These are phyloP conservation scores for Lyophyllum semitale DNA, from an alignment of 768 basidiomycete species.

Conservation along the genomic window DNA sequence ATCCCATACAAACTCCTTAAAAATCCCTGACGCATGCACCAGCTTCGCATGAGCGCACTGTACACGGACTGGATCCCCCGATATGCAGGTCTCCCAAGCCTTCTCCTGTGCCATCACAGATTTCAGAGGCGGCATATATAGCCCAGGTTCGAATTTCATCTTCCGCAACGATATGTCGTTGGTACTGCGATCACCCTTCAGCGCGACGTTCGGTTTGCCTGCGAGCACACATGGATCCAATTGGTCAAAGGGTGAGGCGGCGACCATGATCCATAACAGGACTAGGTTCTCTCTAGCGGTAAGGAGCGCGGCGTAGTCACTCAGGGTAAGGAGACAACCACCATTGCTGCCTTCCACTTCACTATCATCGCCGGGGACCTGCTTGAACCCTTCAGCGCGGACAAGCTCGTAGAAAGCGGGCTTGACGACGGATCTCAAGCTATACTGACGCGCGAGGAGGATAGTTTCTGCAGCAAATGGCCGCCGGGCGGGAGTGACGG, in stretches of 20 bases:
- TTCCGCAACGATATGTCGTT: neutral
- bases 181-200: neutral
- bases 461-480: conserved; percentile 31
- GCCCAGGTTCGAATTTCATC: neutral
- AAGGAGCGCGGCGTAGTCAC: conserved; percentile 9
- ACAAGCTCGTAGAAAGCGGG: conserved; percentile 9
- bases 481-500: conserved; percentile 18
- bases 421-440: conserved; percentile 23
- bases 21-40: conserved; percentile 10
- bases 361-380: too few species aligned
- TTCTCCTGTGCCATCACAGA: neutral
- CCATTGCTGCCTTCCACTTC: too few species aligned
- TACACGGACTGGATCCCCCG: neutral
- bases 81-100: neutral
- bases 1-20: conserved; percentile 4
- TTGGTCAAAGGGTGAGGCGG: neutral
- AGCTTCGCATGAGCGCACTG: conserved; percentile 3
- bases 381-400: neutral
- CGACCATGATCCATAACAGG: conserved; percentile 4
- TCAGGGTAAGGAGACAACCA: neutral
- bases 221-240: neutral
- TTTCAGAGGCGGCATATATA: too few species aligned
- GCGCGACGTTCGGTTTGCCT: neutral
- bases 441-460: conserved; percentile 28
- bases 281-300: conserved; percentile 15